Percentiles rank a stretch among this genome's conserved stretches.
Evolutionary conservation across 75 land plant genomes (phyloP).

Genomic region (Ceratopteris richardii): DNA sequence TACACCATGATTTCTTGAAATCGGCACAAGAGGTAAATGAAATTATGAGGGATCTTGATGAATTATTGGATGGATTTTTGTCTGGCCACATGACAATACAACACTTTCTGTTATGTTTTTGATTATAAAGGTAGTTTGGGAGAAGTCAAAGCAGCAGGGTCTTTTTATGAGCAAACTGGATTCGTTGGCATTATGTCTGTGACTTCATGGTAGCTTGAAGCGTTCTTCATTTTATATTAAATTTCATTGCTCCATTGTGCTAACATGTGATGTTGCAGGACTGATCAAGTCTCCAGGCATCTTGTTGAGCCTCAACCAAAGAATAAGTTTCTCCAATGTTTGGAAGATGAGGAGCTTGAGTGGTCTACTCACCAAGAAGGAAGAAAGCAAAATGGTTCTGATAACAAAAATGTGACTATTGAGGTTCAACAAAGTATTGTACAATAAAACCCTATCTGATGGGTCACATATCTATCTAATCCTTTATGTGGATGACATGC

Average conservation of each 20-base stretch:
- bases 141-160: slow-evolving; percentile 61
- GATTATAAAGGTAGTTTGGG: slow-evolving; percentile 70
- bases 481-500: too few relatives aligned
- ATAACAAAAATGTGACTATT: neutral
- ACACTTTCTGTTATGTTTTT: slow-evolving; percentile 1
- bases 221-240: neutral
- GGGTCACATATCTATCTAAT: too few relatives aligned
- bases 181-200: slow-evolving; percentile 9
- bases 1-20: slow-evolving; percentile 72
- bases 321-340: slow-evolving; percentile 68
- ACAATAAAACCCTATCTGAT: too few relatives aligned
- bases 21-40: slow-evolving; percentile 65
- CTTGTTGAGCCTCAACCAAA: slow-evolving; percentile 49
- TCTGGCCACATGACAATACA: neutral
- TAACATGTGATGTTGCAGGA: slow-evolving; percentile 35
- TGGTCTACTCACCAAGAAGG: slow-evolving; percentile 11
- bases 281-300: slow-evolving; percentile 43
- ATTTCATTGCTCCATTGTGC: neutral
- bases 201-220: neutral
- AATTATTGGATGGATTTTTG: neutral
- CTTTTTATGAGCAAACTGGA: slow-evolving; percentile 40
- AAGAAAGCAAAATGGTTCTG: slow-evolving; percentile 6
- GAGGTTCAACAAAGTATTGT: too few relatives aligned
- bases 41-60: neutral
- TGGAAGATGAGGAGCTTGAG: slow-evolving; percentile 59